Evolutionary conservation across 371 early-diverging fungal species (phyloP), one percentile per base, ranked within the genome.

Genomic region (Parasitella parasitica): DNA sequence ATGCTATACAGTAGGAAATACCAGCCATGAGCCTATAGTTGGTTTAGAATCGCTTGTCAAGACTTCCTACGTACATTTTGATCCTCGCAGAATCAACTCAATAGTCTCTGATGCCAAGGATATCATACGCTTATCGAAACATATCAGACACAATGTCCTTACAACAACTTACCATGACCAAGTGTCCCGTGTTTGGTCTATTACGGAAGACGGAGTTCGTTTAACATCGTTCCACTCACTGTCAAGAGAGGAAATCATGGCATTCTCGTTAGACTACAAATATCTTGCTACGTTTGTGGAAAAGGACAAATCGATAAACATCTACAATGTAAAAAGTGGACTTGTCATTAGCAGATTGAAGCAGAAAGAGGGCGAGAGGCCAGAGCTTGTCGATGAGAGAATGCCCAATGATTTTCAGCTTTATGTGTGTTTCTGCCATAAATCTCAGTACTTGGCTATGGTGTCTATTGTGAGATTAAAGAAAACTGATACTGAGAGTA

Each of bases 141-240:
- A 61, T 16, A 54, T 61, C 24, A 20, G 46, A 18, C 43, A 54
- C 15, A 54, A 61, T 35, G 22, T 61, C 16, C 18, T 61, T 1
- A 54, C 39, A 6, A 61, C 61, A 3, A 54, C 46, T 4, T 61
- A 54, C 16, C 20, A 20, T 18, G 50, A 30, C 13, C 32, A 46
- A 2, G 53, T 53, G 8, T 46, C 36, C 3, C 34, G 61, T 12
- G 46, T 54, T 24, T 61, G 61, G 61, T 54, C 61, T 6, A 54
- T 54, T 26, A 24, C 28, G 9, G 54, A 61, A 43, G 22, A 57
- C 36, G 54, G 61, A 12, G 54, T 54, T 26, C 41, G 54, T 1
- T 15, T 61, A 2, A 61, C 61, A 9, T 61, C 61, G n/a, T 54
- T 54, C 54, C 18, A 43, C 15, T 39, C 54, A 5, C 16, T 16